Evolutionary conservation across 2,329 filamentous ascomycete genomes (phyloP).

Genomic region (Neurospora sp.): DNA sequence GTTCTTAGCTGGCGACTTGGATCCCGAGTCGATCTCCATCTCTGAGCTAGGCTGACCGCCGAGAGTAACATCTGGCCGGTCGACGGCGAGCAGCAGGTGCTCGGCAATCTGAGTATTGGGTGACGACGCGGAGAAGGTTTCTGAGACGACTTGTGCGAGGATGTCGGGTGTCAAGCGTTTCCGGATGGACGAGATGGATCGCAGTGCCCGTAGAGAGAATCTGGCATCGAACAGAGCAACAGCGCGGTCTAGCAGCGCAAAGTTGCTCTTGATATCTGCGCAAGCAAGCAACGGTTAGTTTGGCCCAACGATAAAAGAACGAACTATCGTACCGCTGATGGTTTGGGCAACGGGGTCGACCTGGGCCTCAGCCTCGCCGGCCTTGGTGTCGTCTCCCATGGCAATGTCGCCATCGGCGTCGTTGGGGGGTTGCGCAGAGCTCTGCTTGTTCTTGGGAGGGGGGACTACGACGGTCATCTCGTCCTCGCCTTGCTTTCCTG

Average conservation of each 20-base stretch:
- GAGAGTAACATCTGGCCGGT: constrained; percentile 54
- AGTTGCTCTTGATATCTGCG: constrained; percentile 90
- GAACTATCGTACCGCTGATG: constrained; percentile 42
- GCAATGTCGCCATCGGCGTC: constrained; percentile 60
- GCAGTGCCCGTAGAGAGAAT: constrained; percentile 87
- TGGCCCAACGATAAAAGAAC: not conserved
- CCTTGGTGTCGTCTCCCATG: constrained; percentile 54
- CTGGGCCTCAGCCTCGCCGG: constrained; percentile 39
- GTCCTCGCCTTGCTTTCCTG: constrained; percentile 61
- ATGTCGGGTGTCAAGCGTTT: constrained; percentile 81
- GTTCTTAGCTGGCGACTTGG: constrained; percentile 42
- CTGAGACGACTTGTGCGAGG: constrained; percentile 67
- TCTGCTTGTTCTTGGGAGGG: constrained; percentile 55
- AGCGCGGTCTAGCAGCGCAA: constrained; percentile 80
- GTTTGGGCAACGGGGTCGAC: constrained; percentile 52
- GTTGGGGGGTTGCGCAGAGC: constrained; percentile 43
- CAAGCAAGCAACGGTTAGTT: not conserved
- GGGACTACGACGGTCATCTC: constrained; percentile 78
- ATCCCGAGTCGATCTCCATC: constrained; percentile 58
- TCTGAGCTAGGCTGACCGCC: constrained; percentile 47
- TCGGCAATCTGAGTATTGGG: constrained; percentile 56
- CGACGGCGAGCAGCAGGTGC: constrained; percentile 60
- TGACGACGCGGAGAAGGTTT: constrained; percentile 59
- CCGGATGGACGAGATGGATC: constrained; percentile 90
- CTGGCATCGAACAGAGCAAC: constrained; percentile 88